phyloP scores from a whole-genome alignment of 495 filamentous ascomycete species.

The Sporormia fimetaria region DNA sequence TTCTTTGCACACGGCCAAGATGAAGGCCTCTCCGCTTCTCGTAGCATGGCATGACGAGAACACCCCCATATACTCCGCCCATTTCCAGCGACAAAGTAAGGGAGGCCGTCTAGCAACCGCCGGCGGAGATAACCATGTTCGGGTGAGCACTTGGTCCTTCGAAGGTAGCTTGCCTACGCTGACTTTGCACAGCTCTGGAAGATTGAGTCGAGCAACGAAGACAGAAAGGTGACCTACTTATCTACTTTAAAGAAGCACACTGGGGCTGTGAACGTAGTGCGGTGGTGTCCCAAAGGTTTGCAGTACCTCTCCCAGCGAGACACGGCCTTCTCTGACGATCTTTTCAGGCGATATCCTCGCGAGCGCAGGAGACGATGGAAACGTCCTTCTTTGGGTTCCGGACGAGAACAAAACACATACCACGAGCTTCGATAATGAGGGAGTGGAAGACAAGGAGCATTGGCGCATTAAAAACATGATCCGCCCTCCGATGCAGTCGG shows the following conservation, averaged over 20 bases:
- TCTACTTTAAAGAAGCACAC: slow-evolving; percentile 87
- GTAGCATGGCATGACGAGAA: slow-evolving; percentile 96
- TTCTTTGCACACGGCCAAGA: no score
- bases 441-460: slow-evolving; percentile 84
- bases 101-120: slow-evolving; percentile 85
- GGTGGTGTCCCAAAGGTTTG: slow-evolving; percentile 83
- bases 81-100: slow-evolving; percentile 91
- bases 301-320: background rate
- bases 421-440: slow-evolving; percentile 64
- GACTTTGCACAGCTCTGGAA: slow-evolving; percentile 63
- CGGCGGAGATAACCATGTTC: slow-evolving; percentile 93
- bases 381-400: slow-evolving; percentile 89
- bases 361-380: slow-evolving; percentile 93
- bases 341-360: slow-evolving; percentile 78
- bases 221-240: slow-evolving; percentile 77
- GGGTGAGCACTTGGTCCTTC: slow-evolving; percentile 45
- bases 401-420: slow-evolving; percentile 56
- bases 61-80: slow-evolving; percentile 31
- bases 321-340: slow-evolving; percentile 25
- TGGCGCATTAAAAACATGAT: slow-evolving; percentile 98
- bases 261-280: slow-evolving; percentile 95
- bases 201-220: slow-evolving; percentile 74
- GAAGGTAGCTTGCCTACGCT: slow-evolving; percentile 21
- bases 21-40: slow-evolving; percentile 85
- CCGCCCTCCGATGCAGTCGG: slow-evolving; percentile 65